Percentiles rank a stretch among this genome's conserved stretches.
Evolutionary conservation across 345 rosid species (phyloP).

Genomic region (Angophora floribunda): DNA sequence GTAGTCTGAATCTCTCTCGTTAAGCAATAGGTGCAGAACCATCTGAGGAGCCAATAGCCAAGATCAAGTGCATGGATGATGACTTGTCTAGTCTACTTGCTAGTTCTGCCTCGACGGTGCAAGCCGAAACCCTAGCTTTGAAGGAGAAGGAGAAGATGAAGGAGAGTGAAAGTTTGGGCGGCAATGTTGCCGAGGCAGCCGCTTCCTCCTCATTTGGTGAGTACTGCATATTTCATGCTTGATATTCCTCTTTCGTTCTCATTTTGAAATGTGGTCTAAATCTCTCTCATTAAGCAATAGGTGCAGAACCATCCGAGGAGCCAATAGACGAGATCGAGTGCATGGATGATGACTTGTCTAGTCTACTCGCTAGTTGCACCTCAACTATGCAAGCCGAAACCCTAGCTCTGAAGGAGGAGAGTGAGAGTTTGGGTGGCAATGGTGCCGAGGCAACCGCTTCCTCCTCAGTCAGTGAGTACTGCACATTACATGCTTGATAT

Average conservation of each 20-base stretch:
- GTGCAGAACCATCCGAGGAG: background rate
- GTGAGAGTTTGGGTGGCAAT: background rate
- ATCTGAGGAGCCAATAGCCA: background rate
- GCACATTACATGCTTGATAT: background rate
- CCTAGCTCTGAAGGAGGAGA: background rate
- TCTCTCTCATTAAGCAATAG: background rate
- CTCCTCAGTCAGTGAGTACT: background rate
- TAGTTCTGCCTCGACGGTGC: background rate
- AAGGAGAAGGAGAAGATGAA: background rate
- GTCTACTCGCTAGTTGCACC: background rate
- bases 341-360: background rate
- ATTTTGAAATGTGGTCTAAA: background rate
- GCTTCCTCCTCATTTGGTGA: background rate
- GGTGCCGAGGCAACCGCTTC: background rate
- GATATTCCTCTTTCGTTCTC: background rate
- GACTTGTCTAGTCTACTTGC: background rate
- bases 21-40: background rate
- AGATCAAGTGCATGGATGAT: background rate
- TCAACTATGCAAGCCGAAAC: constrained; percentile 12
- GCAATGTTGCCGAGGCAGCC: background rate
- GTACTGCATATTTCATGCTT: background rate
- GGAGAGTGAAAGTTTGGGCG: background rate
- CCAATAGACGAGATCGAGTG: background rate
- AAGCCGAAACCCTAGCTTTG: background rate
- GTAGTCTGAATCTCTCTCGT: background rate